Evolutionary conservation across 768 basidiomycete species (phyloP).

Genomic region (Naganishia randhawae): DNA sequence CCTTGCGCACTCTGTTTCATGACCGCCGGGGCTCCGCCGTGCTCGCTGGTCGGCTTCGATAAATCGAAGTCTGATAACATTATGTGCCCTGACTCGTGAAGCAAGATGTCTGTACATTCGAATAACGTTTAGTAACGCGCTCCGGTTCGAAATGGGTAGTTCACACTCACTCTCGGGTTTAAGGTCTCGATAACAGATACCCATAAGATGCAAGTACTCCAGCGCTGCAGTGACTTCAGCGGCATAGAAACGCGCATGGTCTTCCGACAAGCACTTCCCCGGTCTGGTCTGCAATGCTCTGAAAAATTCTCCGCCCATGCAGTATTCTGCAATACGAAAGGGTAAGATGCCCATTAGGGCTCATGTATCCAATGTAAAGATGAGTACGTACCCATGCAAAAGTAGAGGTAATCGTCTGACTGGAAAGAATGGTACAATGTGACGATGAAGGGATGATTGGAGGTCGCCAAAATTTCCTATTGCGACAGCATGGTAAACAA

Average conservation of each 20-base stretch:
- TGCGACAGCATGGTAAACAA: not conserved
- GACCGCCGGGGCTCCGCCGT: slow-evolving; percentile 77
- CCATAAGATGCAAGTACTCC: slow-evolving; percentile 98
- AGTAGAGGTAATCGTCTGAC: slow-evolving; percentile 94
- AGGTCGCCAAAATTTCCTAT: slow-evolving; percentile 87
- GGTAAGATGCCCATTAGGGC: not conserved
- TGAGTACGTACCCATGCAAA: slow-evolving; percentile 57
- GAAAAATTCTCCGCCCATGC: slow-evolving; percentile 99
- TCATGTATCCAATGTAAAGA: not conserved
- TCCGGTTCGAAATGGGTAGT: not conserved
- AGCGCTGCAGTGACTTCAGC: slow-evolving; percentile 96
- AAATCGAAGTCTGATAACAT: slow-evolving; percentile 99
- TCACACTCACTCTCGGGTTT: slow-evolving; percentile 89
- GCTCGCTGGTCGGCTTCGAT: slow-evolving; percentile 87
- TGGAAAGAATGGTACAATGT: slow-evolving; percentile 99
- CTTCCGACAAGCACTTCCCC: slow-evolving; percentile 93
- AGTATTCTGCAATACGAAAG: slow-evolving; percentile 61
- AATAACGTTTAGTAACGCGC: not conserved
- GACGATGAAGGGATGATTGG: slow-evolving; percentile 99
- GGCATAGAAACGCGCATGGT: slow-evolving; percentile 93
- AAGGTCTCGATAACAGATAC: slow-evolving; percentile 97
- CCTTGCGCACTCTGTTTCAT: slow-evolving; percentile 81
- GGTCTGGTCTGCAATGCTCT: slow-evolving; percentile 91
- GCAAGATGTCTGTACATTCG: slow-evolving; percentile 70
- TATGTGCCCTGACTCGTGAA: slow-evolving; percentile 97